Conservation (phyloP, 2,329 filamentous ascomycete genomes). For the Neofusicoccum laricinum region DNA sequence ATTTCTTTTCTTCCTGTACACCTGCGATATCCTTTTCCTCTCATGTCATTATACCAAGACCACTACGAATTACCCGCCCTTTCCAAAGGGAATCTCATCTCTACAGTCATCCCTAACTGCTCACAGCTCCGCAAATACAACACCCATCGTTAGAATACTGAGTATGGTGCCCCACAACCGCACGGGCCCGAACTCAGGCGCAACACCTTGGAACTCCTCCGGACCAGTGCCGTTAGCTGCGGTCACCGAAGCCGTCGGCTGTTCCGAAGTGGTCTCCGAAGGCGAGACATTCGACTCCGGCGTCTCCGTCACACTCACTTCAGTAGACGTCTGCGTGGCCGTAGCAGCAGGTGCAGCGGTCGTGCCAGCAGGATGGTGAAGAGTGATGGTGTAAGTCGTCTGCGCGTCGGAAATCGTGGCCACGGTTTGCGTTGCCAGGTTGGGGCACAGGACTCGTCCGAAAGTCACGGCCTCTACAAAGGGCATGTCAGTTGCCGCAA, state of each 20-base stretch:
- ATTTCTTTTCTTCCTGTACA: not conserved
- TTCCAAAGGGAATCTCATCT: not conserved
- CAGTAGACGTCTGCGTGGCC: not conserved
- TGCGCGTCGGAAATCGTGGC: not conserved
- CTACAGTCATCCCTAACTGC: not conserved
- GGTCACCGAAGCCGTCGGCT: not conserved
- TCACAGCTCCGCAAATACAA: constrained; percentile 18
- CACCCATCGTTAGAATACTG: constrained; percentile 10
- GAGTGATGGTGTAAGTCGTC: not conserved
- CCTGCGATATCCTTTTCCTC: not conserved
- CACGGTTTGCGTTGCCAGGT: not conserved
- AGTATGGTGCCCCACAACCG: constrained; percentile 7
- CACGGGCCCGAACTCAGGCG: constrained; percentile 9
- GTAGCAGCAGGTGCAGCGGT: not conserved
- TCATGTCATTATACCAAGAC: not conserved
- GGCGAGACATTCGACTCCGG: not conserved
- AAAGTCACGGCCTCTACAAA: not conserved
- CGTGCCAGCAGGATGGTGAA: not conserved
- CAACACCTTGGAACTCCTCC: not conserved
- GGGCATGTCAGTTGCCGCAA: not conserved
- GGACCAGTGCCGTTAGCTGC: not conserved
- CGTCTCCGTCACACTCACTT: not conserved
- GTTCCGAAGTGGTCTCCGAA: not conserved
- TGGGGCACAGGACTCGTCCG: not conserved
- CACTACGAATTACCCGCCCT: not conserved